These are phyloP conservation scores for Alternaria sp. DNA, from an alignment of 2,329 filamentous ascomycete species.

Conservation along the genomic window DNA sequence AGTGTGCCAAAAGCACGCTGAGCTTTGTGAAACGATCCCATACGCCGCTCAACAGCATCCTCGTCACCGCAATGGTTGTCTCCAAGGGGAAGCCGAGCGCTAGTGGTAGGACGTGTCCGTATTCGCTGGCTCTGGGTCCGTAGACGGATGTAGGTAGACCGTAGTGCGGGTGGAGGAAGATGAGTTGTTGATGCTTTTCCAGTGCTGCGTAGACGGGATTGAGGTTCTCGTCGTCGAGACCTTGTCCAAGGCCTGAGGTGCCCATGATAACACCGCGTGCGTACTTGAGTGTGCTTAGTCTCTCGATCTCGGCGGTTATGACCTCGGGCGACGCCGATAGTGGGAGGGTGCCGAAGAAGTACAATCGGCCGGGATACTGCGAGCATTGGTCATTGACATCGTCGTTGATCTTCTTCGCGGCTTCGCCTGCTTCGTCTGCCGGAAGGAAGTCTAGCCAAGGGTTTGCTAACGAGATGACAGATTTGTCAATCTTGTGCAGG, in stretches of 20 bases:
- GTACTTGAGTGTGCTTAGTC: conserved; percentile 67
- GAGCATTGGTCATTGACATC: conserved; percentile 78
- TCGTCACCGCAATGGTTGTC: conserved; percentile 85
- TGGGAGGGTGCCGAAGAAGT: conserved; percentile 83
- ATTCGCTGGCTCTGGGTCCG: conserved; percentile 74
- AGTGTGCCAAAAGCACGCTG: conserved; percentile 82
- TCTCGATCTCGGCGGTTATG: conserved; percentile 69
- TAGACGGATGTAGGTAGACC: conserved; percentile 82
- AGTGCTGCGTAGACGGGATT: conserved; percentile 76
- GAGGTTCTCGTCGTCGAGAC: conserved; percentile 78
- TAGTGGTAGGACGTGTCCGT: conserved; percentile 86
- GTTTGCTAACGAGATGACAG: conserved; percentile 87
- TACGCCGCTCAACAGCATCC: conserved; percentile 86
- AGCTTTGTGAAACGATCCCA: conserved; percentile 77
- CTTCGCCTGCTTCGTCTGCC: conserved; percentile 64
- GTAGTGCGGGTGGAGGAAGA: conserved; percentile 93
- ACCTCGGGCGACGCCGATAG: conserved; percentile 69
- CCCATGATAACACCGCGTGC: conserved; percentile 89
- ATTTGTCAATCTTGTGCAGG: conserved; percentile 78
- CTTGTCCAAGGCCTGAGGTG: conserved; percentile 78
- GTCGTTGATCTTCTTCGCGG: conserved; percentile 74
- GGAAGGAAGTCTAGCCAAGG: conserved; percentile 90
- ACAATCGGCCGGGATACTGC: conserved; percentile 70
- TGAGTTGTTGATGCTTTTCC: conserved; percentile 66
- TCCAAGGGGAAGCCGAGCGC: conserved; percentile 90